These are phyloP conservation scores for Russula olivacea DNA, from an alignment of 768 basidiomycete species.

Conservation along the genomic window DNA sequence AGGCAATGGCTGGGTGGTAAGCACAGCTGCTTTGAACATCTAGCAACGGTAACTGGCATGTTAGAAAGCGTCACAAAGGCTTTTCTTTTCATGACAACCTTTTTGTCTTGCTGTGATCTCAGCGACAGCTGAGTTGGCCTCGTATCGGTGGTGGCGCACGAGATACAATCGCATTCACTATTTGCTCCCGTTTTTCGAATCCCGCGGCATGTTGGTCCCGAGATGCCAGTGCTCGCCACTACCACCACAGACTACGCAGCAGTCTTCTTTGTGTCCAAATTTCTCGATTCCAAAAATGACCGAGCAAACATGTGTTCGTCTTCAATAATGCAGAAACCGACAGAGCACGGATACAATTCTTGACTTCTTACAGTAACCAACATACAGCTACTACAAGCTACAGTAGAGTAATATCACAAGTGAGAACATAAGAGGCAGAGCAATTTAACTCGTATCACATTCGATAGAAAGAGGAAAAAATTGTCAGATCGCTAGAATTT, in stretches of 20 bases:
- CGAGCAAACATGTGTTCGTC: neutral
- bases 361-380: neutral
- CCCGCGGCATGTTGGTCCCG: slow-evolving; percentile 12
- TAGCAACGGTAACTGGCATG: neutral
- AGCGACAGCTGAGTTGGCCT: neutral
- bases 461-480: neutral
- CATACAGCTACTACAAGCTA: slow-evolving; percentile 13
- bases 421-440: slow-evolving; percentile 1
- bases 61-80: neutral
- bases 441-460: neutral
- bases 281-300: neutral
- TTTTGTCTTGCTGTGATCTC: neutral
- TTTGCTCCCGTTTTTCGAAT: slow-evolving; percentile 19
- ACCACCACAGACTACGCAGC: neutral
- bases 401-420: neutral
- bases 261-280: too few relatives aligned
- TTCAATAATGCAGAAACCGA: neutral
- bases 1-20: neutral
- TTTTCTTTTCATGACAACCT: neutral
- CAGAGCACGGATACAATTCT: neutral
- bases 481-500: neutral
- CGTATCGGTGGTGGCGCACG: slow-evolving; percentile 3
- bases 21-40: neutral
- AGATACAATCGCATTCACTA: neutral
- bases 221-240: neutral